Base-by-base conservation (phyloP, 2,329 filamentous ascomycete species). In the Penicillium brasilianum region DNA sequence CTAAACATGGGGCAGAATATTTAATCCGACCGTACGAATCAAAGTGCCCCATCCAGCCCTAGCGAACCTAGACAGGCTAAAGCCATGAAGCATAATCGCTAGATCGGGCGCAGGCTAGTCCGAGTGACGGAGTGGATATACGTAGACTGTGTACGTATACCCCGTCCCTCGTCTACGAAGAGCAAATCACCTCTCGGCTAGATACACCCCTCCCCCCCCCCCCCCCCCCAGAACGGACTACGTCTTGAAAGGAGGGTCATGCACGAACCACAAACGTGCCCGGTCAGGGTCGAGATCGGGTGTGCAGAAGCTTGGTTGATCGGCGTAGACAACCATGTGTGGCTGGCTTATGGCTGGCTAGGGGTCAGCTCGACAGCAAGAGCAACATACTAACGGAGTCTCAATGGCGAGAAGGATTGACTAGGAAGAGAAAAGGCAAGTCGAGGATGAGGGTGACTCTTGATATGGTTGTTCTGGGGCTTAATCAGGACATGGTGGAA, bases 141-240 rank as follows among this genome's bases (percentile, higher is more conserved):
- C 66, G 67, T 69, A 67, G 60, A 37, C 67, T 57, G 67, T 62
- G 58, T 68, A 69, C 66, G 67, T 69, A 69, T 66, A 58, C 65
- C 59, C 59, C 55, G 53, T 65, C 50, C 43, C 53, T 48, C 36
- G 51, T 63, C 30, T 22, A 34, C 37, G 28, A 37, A 34, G 53
- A 58, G 30, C 66, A 66, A 65, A 65, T 69, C 62, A 64, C 52
- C 25, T 32, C 58, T 62, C 64, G 64, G 66, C 60, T 60, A 22
- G 49, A 49, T 22, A 66, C 55, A 28, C 62, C 60, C 34, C 34
- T 36, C 18, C 4, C 10, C 5, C 22, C 18, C 22, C 30, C 4
- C 48, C 46, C 58, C 18, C 22, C 30, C 4, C 48, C 46, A 57
- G 36, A 48, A 37, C 39, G 56, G 51, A 36, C 55, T 28, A 43